Percentiles rank a stretch among this genome's conserved stretches.
These are phyloP conservation scores for Suillus alpinus DNA, from an alignment of 768 basidiomycete genomes.

Conservation along the genomic window DNA sequence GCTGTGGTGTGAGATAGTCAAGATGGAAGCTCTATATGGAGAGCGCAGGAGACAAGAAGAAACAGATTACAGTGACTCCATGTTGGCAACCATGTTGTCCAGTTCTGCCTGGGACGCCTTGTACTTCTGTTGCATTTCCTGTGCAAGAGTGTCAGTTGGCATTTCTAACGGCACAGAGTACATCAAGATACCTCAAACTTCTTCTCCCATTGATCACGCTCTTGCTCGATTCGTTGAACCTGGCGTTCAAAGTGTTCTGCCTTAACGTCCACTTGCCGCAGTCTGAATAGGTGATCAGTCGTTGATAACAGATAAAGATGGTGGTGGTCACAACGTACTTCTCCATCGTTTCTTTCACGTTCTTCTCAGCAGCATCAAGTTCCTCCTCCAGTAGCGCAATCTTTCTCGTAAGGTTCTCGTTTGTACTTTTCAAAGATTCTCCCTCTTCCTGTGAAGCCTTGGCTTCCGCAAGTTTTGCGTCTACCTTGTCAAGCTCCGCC, in stretches of 20 bases:
- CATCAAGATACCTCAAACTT: constrained; percentile 74
- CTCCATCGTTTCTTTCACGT: constrained; percentile 93
- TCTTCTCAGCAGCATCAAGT: constrained; percentile 93
- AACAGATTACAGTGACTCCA: constrained; percentile 61
- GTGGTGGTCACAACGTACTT: constrained; percentile 58
- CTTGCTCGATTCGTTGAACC: constrained; percentile 80
- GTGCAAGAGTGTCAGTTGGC: constrained; percentile 13
- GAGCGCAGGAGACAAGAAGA: constrained; percentile 1
- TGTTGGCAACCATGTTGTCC: constrained; percentile 74
- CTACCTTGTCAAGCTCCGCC: constrained; percentile 65
- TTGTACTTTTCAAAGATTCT: constrained; percentile 66
- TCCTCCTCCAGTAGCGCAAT: constrained; percentile 93
- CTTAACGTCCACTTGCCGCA: constrained; percentile 96
- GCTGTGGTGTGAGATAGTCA: not conserved
- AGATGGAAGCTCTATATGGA: not conserved
- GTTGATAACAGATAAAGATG: constrained; percentile 12
- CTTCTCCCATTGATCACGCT: constrained; percentile 91
- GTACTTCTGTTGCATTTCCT: constrained; percentile 77
- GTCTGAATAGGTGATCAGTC: constrained; percentile 44
- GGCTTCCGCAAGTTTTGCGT: constrained; percentile 58
- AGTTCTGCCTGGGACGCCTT: constrained; percentile 73
- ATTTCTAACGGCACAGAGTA: not conserved
- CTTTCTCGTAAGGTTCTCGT: constrained; percentile 77
- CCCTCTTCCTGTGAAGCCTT: constrained; percentile 68
- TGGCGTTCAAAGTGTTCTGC: constrained; percentile 98